Evolutionary conservation across 2,329 filamentous ascomycete genomes (phyloP).

Genomic region (Nigrospora sphaerica): DNA sequence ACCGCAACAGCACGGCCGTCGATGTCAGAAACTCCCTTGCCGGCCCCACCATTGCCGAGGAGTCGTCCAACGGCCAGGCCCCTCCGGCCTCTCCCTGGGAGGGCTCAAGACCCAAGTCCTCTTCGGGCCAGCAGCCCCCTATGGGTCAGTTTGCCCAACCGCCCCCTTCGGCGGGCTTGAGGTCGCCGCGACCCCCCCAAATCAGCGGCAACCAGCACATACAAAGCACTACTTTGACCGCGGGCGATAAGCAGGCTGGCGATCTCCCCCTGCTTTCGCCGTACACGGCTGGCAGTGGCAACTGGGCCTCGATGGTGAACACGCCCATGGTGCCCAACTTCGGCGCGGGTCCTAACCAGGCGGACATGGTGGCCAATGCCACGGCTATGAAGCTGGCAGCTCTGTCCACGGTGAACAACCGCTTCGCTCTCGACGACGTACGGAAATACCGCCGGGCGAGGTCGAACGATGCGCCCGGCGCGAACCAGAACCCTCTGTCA

Average conservation of each 20-base stretch:
- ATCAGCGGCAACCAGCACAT: conserved; percentile 62
- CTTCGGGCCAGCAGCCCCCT: conserved; percentile 61
- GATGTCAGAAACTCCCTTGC: conserved; percentile 70
- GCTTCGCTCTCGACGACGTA: conserved; percentile 92
- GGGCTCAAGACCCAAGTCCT: conserved; percentile 65
- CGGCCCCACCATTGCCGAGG: conserved; percentile 67
- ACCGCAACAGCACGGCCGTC: conserved; percentile 80
- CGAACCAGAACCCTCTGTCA: conserved; percentile 55
- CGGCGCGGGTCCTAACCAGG: conserved; percentile 63
- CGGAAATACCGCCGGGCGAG: conserved; percentile 90
- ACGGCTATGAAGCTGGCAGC: conserved; percentile 98
- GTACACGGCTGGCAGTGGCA: conserved; percentile 71
- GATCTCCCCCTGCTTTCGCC: conserved; percentile 85
- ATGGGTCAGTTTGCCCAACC: conserved; percentile 97
- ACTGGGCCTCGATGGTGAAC: conserved; percentile 98
- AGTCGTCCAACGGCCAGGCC: conserved; percentile 52
- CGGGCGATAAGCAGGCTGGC: conserved; percentile 58
- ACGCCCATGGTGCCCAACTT: conserved; percentile 93
- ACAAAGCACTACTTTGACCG: conserved; percentile 75
- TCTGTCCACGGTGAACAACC: conserved; percentile 95
- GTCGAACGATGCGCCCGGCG: conserved; percentile 72
- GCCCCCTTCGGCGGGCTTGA: conserved; percentile 65
- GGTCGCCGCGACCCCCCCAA: conserved; percentile 69
- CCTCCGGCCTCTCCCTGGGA: conserved; percentile 77
- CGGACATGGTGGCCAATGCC: conserved; percentile 97